These are phyloP conservation scores for Cystobasidiaceae sp. DNA, from an alignment of 1,284 basidiomycete species.

Conservation along the genomic window DNA sequence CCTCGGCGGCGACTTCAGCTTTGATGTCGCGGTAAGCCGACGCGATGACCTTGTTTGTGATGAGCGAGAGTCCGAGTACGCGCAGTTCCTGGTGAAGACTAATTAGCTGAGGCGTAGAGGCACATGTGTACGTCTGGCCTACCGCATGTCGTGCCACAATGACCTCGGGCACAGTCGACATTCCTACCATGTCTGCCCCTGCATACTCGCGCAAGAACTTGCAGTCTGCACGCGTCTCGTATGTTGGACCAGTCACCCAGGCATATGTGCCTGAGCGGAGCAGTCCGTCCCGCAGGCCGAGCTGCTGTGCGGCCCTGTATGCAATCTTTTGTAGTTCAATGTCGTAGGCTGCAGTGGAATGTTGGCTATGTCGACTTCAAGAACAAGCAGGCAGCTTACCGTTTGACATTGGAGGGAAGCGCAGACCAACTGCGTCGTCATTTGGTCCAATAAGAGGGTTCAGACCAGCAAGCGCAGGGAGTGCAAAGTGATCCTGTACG, in stretches of 20 bases:
- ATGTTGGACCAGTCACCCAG: slow-evolving; percentile 41
- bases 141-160: slow-evolving; percentile 38
- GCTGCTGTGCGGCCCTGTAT: slow-evolving; percentile 33
- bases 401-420: slow-evolving; percentile 43
- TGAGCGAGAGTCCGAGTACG: slow-evolving; percentile 41
- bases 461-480: slow-evolving; percentile 37
- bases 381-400: slow-evolving; percentile 18
- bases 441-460: slow-evolving; percentile 41
- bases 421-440: slow-evolving; percentile 38
- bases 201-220: slow-evolving; percentile 35
- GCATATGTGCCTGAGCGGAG: slow-evolving; percentile 40
- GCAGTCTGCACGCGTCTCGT: slow-evolving; percentile 41
- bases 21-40: slow-evolving; percentile 38
- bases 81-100: slow-evolving; percentile 32
- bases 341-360: slow-evolving; percentile 37
- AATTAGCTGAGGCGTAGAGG: not conserved
- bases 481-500: slow-evolving; percentile 38
- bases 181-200: slow-evolving; percentile 41
- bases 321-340: slow-evolving; percentile 36
- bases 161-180: slow-evolving; percentile 42
- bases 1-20: slow-evolving; percentile 33
- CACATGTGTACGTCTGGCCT: not conserved
- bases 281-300: slow-evolving; percentile 30
- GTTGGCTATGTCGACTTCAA: too few relatives aligned
- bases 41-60: slow-evolving; percentile 43